These are phyloP conservation scores for Fusarium sarcochroum DNA, from an alignment of 2,329 filamentous ascomycete genomes.

Conservation along the genomic window DNA sequence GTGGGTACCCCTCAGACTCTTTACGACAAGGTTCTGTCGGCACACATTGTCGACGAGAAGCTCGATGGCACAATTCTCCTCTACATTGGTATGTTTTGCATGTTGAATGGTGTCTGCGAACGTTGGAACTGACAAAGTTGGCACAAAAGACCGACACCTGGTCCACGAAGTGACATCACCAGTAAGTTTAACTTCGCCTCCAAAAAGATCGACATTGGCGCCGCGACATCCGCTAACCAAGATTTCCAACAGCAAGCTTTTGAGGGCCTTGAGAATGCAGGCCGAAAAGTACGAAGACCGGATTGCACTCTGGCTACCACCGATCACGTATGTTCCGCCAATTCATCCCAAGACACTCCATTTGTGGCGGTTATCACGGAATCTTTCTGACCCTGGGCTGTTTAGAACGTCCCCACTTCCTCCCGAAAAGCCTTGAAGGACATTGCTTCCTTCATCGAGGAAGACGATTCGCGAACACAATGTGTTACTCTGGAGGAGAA, in stretches of 20 bases:
- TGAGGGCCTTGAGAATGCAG: constrained; percentile 92
- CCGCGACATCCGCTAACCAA: constrained; percentile 33
- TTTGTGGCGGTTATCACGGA: not conserved
- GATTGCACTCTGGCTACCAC: constrained; percentile 98
- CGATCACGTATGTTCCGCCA: constrained; percentile 81
- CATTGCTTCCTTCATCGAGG: constrained; percentile 92
- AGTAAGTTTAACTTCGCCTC: constrained; percentile 64
- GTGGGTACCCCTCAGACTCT: constrained; percentile 83
- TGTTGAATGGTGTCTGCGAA: not conserved
- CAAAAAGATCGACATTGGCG: constrained; percentile 11
- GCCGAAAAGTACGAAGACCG: constrained; percentile 88
- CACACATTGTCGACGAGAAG: constrained; percentile 96
- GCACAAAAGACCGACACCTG: constrained; percentile 82
- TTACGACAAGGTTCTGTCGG: constrained; percentile 97
- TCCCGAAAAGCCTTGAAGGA: constrained; percentile 95
- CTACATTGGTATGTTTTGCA: constrained; percentile 81
- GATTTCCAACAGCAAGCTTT: constrained; percentile 83
- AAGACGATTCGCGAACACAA: constrained; percentile 93
- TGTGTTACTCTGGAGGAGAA: constrained; percentile 97
- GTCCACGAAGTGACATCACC: constrained; percentile 99
- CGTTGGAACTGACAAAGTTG: constrained; percentile 25
- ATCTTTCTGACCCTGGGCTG: constrained; percentile 32
- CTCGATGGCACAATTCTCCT: constrained; percentile 92
- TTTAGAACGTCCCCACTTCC: constrained; percentile 90
- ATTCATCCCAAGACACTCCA: not conserved